Percentiles rank a stretch among this genome's conserved stretches.
Conservation (phyloP, 495 filamentous ascomycete species). For the Xylaria acuta region DNA sequence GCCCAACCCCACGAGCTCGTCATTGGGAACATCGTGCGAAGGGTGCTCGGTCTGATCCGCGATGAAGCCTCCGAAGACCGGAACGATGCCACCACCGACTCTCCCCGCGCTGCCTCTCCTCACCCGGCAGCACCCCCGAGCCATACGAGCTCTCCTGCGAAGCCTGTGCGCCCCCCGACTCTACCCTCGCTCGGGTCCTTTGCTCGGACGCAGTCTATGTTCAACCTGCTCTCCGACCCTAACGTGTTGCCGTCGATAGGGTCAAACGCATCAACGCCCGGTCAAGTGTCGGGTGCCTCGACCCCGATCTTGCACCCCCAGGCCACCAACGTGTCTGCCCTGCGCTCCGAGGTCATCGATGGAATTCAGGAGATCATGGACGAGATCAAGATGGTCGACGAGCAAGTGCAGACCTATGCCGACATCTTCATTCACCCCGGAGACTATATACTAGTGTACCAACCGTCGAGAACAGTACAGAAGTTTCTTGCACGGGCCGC, state of each 20-base stretch:
- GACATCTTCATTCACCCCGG: slow-evolving; percentile 89
- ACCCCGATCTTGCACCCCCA: slow-evolving; percentile 45
- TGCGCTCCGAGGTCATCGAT: slow-evolving; percentile 86
- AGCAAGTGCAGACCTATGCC: slow-evolving; percentile 84
- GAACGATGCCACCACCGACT: slow-evolving; percentile 66
- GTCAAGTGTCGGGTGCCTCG: slow-evolving; percentile 48
- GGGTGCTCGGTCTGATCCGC: slow-evolving; percentile 86
- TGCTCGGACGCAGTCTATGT: slow-evolving; percentile 72
- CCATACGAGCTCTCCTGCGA: slow-evolving; percentile 32
- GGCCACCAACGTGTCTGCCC: slow-evolving; percentile 55
- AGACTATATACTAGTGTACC: slow-evolving; percentile 86
- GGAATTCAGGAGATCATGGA: slow-evolving; percentile 92
- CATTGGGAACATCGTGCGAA: slow-evolving; percentile 90
- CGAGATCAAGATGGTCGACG: slow-evolving; percentile 85
- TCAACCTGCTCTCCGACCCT: slow-evolving; percentile 72
- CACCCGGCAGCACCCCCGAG: slow-evolving; percentile 30
- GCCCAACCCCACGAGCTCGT: slow-evolving; percentile 89
- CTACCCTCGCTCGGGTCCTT: slow-evolving; percentile 61
- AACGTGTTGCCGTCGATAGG: slow-evolving; percentile 35
- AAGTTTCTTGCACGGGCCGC: slow-evolving; percentile 86
- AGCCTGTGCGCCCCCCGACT: slow-evolving; percentile 59
- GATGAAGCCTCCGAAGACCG: slow-evolving; percentile 87
- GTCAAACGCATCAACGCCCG: slow-evolving; percentile 50
- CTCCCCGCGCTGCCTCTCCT: slow-evolving; percentile 39
- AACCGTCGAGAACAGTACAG: slow-evolving; percentile 80